Percentiles rank a stretch among this genome's conserved stretches.
These are phyloP conservation scores for Vararia minispora DNA, from an alignment of 768 basidiomycete species.

Conservation along the genomic window DNA sequence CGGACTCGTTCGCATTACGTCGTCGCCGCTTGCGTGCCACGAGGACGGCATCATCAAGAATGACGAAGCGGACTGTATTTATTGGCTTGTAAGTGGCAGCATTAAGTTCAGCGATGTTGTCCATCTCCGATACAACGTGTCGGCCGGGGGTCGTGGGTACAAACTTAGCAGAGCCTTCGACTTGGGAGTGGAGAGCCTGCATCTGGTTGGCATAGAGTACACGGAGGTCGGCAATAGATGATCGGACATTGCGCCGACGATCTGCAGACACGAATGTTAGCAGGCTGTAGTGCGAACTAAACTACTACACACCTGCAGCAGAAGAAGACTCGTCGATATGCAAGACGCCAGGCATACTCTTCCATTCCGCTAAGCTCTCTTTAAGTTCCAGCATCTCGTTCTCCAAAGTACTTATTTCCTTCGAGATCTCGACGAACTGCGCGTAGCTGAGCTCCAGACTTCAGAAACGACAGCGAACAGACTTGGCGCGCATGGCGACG, in stretches of 20 bases:
- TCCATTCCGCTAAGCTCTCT: constrained; percentile 89
- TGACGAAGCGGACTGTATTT: constrained; percentile 78
- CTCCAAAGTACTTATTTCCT: constrained; percentile 92
- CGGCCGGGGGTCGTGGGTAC: constrained; percentile 85
- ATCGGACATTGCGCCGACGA: constrained; percentile 57
- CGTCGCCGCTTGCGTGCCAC: constrained; percentile 71
- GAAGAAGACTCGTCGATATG: constrained; percentile 80
- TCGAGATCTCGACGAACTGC: constrained; percentile 93
- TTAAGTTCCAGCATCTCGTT: constrained; percentile 98
- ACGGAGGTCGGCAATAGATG: constrained; percentile 91
- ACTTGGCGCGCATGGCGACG: constrained; percentile 10
- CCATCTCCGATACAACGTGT: constrained; percentile 82
- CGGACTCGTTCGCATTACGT: constrained; percentile 42
- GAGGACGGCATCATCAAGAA: constrained; percentile 85
- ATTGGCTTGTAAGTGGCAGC: constrained; percentile 92
- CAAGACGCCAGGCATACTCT: constrained; percentile 85
- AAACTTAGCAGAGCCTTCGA: constrained; percentile 94
- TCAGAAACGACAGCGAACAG: not conserved
- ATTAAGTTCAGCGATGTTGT: constrained; percentile 75
- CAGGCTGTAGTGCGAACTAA: constrained; percentile 5
- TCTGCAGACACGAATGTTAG: constrained; percentile 20
- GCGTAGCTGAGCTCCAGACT: constrained; percentile 56
- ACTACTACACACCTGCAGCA: constrained; percentile 32
- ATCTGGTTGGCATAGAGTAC: constrained; percentile 93
- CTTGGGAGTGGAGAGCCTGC: constrained; percentile 77